A percentile compares a stretch with the other conserved stretches of the same genome.
Evolutionary conservation across 2,329 filamentous ascomycete species (phyloP).

Genomic region (Albophoma yamanashiensis): DNA sequence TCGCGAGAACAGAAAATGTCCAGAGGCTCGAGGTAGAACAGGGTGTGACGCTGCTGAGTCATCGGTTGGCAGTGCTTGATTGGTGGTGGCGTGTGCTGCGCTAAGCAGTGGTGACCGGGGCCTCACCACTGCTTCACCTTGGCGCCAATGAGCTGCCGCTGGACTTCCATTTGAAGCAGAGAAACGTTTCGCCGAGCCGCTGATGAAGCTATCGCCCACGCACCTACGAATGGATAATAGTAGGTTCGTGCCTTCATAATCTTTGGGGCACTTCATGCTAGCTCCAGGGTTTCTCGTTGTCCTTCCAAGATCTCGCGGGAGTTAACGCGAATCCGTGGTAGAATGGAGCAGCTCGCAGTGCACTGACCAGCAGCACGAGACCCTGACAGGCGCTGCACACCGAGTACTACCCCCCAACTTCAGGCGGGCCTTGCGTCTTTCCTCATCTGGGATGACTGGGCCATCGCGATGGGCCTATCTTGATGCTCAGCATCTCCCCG

Average conservation of each 20-base stretch:
- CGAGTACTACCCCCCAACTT: neutral
- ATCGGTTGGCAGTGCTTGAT: neutral
- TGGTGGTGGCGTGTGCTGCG: neutral
- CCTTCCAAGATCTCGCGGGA: neutral
- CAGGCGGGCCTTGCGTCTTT: neutral
- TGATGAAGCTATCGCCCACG: neutral
- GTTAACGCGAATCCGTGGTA: neutral
- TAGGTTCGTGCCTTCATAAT: neutral
- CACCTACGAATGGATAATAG: neutral
- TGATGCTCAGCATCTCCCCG: neutral
- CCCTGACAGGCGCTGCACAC: neutral
- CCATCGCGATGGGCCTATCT: neutral
- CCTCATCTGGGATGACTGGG: neutral
- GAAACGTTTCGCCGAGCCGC: neutral
- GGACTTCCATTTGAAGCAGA: neutral
- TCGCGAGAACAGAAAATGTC: slow-evolving; percentile 16
- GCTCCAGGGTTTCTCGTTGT: neutral
- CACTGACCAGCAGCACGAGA: neutral
- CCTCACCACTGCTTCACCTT: neutral
- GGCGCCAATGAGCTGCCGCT: neutral
- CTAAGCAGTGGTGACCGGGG: neutral
- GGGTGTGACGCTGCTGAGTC: slow-evolving; percentile 5
- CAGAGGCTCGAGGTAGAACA: slow-evolving; percentile 5
- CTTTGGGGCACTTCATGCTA: neutral
- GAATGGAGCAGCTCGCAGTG: neutral